Percentiles rank a stretch among this genome's conserved stretches.
Conservation (phyloP, 768 basidiomycete genomes). For the Austroboletus eburneus region DNA sequence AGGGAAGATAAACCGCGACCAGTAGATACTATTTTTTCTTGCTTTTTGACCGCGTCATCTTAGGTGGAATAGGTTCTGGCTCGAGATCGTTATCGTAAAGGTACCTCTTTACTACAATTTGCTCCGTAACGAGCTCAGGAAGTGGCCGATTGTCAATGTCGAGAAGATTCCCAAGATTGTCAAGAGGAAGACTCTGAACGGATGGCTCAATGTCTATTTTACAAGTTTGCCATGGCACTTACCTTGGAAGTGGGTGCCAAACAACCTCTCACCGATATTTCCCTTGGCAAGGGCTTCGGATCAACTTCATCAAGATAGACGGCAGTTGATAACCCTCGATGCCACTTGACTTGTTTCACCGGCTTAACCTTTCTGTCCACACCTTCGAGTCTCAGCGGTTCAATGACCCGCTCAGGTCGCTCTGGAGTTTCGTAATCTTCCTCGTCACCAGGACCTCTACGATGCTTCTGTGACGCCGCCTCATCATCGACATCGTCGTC, state of each 20-base stretch:
- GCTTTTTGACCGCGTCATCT: conserved; percentile 54
- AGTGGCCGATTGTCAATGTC: conserved; percentile 50
- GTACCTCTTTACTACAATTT: conserved; percentile 70
- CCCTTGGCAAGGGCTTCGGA: conserved; percentile 41
- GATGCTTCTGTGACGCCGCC: conserved; percentile 38
- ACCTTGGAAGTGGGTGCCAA: conserved; percentile 68
- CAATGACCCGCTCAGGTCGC: conserved; percentile 37
- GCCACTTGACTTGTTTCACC: conserved; percentile 72
- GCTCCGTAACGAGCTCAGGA: conserved; percentile 56
- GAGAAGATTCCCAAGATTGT: conserved; percentile 68
- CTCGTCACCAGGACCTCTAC: conserved; percentile 72
- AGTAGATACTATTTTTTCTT: conserved; percentile 41
- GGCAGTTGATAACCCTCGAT: conserved; percentile 58
- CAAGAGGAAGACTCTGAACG: conserved; percentile 54
- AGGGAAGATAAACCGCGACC: conserved; percentile 13
- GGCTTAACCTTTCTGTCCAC: conserved; percentile 29
- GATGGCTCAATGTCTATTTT: conserved; percentile 4
- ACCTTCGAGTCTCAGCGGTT: conserved; percentile 37
- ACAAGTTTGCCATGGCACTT: conserved; percentile 8
- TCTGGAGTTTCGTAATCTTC: conserved; percentile 74
- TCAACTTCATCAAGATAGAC: conserved; percentile 63
- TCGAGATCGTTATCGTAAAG: conserved; percentile 73
- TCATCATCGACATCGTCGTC: conserved; percentile 26
- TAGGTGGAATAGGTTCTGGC: conserved; percentile 30
- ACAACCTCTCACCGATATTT: conserved; percentile 55